phyloP scores from a whole-genome alignment of 1,139 yeast species.

The Meyerozyma athensensis region DNA sequence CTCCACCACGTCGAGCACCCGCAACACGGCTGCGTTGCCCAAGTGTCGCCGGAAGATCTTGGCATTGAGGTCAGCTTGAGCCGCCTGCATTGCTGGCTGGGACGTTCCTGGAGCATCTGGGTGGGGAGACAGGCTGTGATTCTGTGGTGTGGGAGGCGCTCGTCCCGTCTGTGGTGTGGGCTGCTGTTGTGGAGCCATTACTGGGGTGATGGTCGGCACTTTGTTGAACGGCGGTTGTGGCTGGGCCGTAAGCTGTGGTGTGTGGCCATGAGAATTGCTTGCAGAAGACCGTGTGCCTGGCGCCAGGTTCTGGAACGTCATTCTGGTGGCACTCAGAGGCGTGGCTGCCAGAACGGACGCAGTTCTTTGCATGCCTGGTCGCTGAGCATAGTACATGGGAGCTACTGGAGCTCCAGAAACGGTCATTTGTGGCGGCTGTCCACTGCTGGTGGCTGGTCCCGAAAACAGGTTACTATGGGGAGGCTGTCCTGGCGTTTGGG shows the following conservation, averaged over 20 bases:
- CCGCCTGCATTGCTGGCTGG: slow-evolving; percentile 8
- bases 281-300: slow-evolving; percentile 1
- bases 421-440: background rate
- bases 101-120: slow-evolving; percentile 3
- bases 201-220: slow-evolving; percentile 10
- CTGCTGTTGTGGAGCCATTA: slow-evolving; percentile 15
- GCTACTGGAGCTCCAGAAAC: no score
- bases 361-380: background rate
- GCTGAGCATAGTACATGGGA: slow-evolving; percentile 1
- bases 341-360: slow-evolving; percentile 1
- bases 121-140: slow-evolving; percentile 1
- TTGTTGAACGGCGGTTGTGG: slow-evolving; percentile 1
- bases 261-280: slow-evolving; percentile 3
- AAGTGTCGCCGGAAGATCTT: slow-evolving; percentile 36
- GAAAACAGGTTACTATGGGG: no score
- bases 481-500: no score
- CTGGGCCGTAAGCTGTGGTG: background rate
- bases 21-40: slow-evolving; percentile 43
- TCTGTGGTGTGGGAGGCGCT: slow-evolving; percentile 4
- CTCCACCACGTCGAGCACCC: slow-evolving; percentile 36
- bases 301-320: slow-evolving; percentile 1
- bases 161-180: slow-evolving; percentile 19
- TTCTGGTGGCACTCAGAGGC: slow-evolving; percentile 2
- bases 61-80: slow-evolving; percentile 32
- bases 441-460: no score